These are phyloP conservation scores for Emiliania huxleyi DNA, from an alignment of 78 protist species.

Conservation along the genomic window DNA sequence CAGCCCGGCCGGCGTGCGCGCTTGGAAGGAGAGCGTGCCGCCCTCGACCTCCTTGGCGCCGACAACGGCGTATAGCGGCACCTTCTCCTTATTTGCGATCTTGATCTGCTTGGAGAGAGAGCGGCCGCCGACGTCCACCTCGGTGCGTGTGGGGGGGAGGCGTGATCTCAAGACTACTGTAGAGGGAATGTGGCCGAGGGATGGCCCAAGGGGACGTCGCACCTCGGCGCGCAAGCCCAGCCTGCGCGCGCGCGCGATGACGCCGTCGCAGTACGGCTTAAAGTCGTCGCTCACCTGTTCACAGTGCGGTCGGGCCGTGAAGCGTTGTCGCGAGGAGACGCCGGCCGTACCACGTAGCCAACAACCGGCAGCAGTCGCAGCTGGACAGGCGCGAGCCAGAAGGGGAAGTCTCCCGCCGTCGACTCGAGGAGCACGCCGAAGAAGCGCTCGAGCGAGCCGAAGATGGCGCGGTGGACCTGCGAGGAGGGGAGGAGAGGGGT, in stretches of 20 bases:
- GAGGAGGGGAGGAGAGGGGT: no score
- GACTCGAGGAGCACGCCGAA: conserved; percentile 51
- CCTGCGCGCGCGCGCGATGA: no score
- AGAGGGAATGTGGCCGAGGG: no score
- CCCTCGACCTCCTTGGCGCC: conserved; percentile 18
- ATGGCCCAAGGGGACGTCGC: no score
- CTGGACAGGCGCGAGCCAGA: conserved; percentile 55
- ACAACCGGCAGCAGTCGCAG: conserved; percentile 16
- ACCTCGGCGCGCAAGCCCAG: no score
- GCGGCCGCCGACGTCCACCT: neutral
- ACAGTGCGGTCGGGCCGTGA: no score
- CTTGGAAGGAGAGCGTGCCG: neutral
- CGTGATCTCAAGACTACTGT: no score
- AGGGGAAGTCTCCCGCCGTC: conserved; percentile 33
- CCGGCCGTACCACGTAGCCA: no score
- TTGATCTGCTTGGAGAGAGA: conserved; percentile 9
- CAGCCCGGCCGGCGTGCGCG: no score
- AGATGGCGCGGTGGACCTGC: conserved; percentile 65
- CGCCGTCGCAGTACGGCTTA: neutral
- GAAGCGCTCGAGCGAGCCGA: conserved; percentile 55
- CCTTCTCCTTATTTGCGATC: neutral
- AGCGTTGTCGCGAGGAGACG: no score
- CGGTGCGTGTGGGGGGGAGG: neutral
- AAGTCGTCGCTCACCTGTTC: neutral
- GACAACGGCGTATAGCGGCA: neutral